Base-by-base conservation (phyloP, 805 yeast genomes). In the Nakazawaea wyomingensis region DNA sequence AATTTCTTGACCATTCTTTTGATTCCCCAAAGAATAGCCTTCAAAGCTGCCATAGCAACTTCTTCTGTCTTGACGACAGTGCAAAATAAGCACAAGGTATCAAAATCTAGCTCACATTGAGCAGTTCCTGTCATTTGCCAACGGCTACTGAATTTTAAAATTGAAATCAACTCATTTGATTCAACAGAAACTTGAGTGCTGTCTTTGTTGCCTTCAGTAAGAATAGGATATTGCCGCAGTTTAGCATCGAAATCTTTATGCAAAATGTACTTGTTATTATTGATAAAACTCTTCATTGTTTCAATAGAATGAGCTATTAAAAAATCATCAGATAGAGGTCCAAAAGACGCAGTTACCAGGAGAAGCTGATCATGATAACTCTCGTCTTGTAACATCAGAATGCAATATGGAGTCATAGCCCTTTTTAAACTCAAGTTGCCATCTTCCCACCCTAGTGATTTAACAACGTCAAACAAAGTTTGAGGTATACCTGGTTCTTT, bases 21-120 rank as follows among this genome's bases (percentile, higher is more conserved):
- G 21, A 71, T 64, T 59, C 78, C 72, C 88, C 87, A 82, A 47
- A 80, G 70, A 14, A 79, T 53, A 0, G 71, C 44, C 32, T 65
- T 66, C 0, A 74, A 63, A 0, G 72, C 65, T 3, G 50, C 43
- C 1, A 57, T 43, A 0, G 76, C 60, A 3, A 76, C 52, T 2
- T 49, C 53, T 5, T 63, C 68, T 18, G 69, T 73, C 24, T 63
- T 65, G 27, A 60, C 50, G 0, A 71, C 61, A 16, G 74, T 48
- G 26, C 61, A 64, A n/a, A 61, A 34, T 10, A 65, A 53, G 8
- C 69, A 51, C 7, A 66, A 29, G 13, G 32, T 29, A n/a, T 29
- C 35, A 11, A 44, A 39, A 39, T 64, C 65, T 1, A 67, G 34
- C 3, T 38, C 14, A 4, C 19, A 8, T 3, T n/a, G 16, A 13